phyloP scores from a whole-genome alignment of 345 rosid species.

The Schrenkiella parvula region DNA sequence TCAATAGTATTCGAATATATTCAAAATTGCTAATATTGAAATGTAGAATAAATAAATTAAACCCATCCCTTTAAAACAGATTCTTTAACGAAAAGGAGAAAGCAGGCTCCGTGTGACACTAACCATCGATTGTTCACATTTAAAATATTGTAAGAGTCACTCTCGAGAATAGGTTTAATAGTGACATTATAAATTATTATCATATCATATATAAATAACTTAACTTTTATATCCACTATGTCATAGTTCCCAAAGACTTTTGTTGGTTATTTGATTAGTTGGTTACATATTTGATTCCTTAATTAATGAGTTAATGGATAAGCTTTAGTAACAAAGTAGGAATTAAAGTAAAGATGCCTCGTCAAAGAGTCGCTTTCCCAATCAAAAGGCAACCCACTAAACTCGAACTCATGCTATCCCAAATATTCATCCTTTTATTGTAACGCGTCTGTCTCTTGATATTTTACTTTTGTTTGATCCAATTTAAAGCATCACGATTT shows the following conservation, averaged over 20 bases:
- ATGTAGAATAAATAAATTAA: not conserved
- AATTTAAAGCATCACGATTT: too few relatives aligned
- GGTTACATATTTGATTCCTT: not conserved
- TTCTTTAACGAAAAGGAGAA: not conserved
- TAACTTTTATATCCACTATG: not conserved
- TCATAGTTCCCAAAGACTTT: not conserved
- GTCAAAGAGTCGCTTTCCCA: not conserved
- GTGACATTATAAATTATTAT: not conserved
- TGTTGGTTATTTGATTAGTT: not conserved
- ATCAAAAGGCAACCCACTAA: conserved; percentile 9
- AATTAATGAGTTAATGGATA: not conserved
- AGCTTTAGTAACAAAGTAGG: conserved; percentile 19
- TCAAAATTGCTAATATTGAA: not conserved
- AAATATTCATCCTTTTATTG: too few relatives aligned
- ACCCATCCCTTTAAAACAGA: not conserved
- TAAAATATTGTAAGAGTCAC: not conserved
- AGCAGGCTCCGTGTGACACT: not conserved
- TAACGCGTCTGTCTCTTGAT: too few relatives aligned
- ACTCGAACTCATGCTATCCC: not conserved
- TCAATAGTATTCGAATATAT: too few relatives aligned
- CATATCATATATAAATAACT: not conserved
- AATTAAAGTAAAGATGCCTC: conserved; percentile 7
- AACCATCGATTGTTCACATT: not conserved
- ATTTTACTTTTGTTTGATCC: too few relatives aligned
- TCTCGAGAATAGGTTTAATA: not conserved